Evolutionary conservation across 768 basidiomycete genomes (phyloP), one percentile per base, ranked within the genome.

Genomic region (Hericium rajendrae): DNA sequence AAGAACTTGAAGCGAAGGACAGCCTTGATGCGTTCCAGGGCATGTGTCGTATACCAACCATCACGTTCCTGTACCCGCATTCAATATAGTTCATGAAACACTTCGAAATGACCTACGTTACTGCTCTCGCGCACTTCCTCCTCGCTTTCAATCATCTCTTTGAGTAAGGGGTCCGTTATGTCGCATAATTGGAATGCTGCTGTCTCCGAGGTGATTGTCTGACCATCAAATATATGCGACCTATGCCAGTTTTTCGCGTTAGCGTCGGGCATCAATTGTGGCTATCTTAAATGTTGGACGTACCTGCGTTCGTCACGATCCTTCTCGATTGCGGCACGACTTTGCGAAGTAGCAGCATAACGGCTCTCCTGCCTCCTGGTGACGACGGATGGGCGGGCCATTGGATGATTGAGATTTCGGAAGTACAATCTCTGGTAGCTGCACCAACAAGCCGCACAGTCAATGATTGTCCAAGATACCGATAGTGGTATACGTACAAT

Each of bases 101-200:
- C 1, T 11, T 24, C n/a, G n/a, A 12, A 37, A 1, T 24, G 16
- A 74, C 88, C 64, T 59, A 94, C 93, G 66, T 91, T 76, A 68
- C 90, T 92, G 12, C 69, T 74, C 59, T 88, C 85, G 38, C 84
- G 80, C 16, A 88, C 72, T 48, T 82, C 85, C 15, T 82, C 78
- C 4, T 82, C 76, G 57, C 87, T 82, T 59, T 87, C 79, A 53
- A 98, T 90, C 81, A 94, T 86, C 39, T 76, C 76, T 62, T 82
- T 82, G 51, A 97, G 71, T 79, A 94, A 86, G 6, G 85, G 83
- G 67, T 99, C 97, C 6, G 77, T 72, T 61, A 99, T 88, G 68
- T 99, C 97, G 69, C 90, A 90, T 6, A 99, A 76, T 69, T 98
- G 97, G 72, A 91, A 99, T 16, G 92, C 90, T 1, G 92, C 93